Evolutionary conservation across 106 monocot genomes (phyloP), one percentile per base, ranked within the genome.

Genomic region (Cymbidium sinense): DNA sequence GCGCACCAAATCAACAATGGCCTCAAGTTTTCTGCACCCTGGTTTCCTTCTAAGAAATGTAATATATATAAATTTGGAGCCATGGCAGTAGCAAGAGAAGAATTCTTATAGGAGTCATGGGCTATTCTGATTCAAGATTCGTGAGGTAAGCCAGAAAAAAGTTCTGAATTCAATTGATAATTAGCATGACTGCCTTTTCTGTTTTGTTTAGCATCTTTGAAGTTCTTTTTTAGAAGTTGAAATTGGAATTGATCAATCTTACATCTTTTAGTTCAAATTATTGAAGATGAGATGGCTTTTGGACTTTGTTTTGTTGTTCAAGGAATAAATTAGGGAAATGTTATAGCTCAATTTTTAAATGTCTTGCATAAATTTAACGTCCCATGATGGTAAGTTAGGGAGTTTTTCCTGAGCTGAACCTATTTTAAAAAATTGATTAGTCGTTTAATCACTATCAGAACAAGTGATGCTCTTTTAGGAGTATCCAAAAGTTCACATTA

Each of bases 91-190:
- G 1, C 51, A 21, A 70, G 35, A 62, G 41, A 17, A 43, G 58
- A 12, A 71, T n/a, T 34, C 13, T 0, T 34, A 29, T 34, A 18
- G 34, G 33, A 73, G n/a, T 44, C 77, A 86, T 86, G 86, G 74
- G 76, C 34, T 83, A 27, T 23, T 13, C 29, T 74, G 69, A 17
- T 54, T 77, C 83, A 67, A 80, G 83, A 86, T 80, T 80, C 39
- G 86, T 75, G 10, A 86, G 80, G 86, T 83, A 13, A 82, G 71
- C 64, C 43, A 36, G 5, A 36, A 20, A 52, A 8, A 2, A 52
- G 13, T n/a, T 28, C 11, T 13, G 7, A 8, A 37, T 2, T 39
- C 20, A 20, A 61, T 20, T 62, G 34, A 0, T 61, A 35, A 19
- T 29, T n/a, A 23, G 39, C 21, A 25, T 23, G 41, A 78, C 10